Conservation (phyloP, 441 rosid species). For the Isatis lusitanica region DNA sequence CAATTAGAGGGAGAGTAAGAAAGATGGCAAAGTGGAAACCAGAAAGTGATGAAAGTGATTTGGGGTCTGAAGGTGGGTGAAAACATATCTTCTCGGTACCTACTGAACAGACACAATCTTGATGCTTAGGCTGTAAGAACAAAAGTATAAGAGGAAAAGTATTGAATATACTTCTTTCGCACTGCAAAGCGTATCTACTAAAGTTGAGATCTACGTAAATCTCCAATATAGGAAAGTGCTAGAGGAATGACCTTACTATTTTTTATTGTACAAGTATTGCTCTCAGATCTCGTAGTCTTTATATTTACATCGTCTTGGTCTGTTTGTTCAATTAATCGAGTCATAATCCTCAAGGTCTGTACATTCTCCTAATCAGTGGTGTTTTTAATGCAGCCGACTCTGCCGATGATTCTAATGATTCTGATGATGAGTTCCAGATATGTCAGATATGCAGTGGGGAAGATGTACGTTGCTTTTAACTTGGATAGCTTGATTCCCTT, state of each 20-base stretch:
- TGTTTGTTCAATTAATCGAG: constrained; percentile 6
- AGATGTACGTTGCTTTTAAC: constrained; percentile 61
- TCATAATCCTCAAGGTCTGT: constrained; percentile 13
- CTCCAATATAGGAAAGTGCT: constrained; percentile 1
- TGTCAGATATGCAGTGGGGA: constrained; percentile 90
- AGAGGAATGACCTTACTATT: not conserved
- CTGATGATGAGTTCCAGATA: constrained; percentile 99
- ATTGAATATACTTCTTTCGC: constrained; percentile 4
- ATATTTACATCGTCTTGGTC: constrained; percentile 13
- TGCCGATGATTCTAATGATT: constrained; percentile 77
- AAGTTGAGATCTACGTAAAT: not conserved
- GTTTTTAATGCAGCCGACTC: constrained; percentile 77
- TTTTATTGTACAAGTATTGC: not conserved
- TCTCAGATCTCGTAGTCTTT: constrained; percentile 19
- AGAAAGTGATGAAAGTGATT: constrained; percentile 88
- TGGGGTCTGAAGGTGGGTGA: constrained; percentile 76
- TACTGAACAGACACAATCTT: constrained; percentile 8
- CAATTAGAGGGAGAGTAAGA: constrained; percentile 92
- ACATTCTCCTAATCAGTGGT: constrained; percentile 23
- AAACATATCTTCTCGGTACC: constrained; percentile 8
- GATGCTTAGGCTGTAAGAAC: constrained; percentile 25
- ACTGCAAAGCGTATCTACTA: not conserved
- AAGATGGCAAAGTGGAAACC: constrained; percentile 93
- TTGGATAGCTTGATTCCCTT: constrained; percentile 22
- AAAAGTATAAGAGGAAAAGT: constrained; percentile 6